Percentiles rank a stretch among this genome's conserved stretches.
Evolutionary conservation across 306 rosid species (phyloP).

Genomic region (Senna siamea): DNA sequence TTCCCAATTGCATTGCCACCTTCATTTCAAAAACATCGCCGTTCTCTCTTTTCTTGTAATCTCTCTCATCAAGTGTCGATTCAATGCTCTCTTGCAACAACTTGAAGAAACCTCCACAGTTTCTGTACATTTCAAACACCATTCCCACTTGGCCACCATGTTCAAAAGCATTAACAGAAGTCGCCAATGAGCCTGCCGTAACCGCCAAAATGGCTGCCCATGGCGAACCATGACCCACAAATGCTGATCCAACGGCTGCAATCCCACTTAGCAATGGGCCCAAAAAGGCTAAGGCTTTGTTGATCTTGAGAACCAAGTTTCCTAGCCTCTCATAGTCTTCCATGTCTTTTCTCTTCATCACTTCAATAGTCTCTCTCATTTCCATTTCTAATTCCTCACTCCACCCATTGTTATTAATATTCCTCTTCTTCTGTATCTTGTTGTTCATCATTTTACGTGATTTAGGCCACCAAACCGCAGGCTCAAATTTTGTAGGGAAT

Average conservation of each 20-base stretch:
- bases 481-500: slow-evolving; percentile 52
- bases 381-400: slow-evolving; percentile 49
- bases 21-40: slow-evolving; percentile 57
- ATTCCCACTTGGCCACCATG: slow-evolving; percentile 78
- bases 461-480: slow-evolving; percentile 71
- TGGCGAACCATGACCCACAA: slow-evolving; percentile 40
- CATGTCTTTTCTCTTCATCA: slow-evolving; percentile 53
- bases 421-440: too few species aligned
- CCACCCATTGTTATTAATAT: slow-evolving; percentile 64
- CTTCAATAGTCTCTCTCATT: slow-evolving; percentile 54
- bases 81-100: slow-evolving; percentile 36
- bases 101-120: slow-evolving; percentile 58
- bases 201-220: slow-evolving; percentile 33
- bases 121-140: slow-evolving; percentile 76
- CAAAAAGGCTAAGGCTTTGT: slow-evolving; percentile 58
- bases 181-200: slow-evolving; percentile 59
- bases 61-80: slow-evolving; percentile 44
- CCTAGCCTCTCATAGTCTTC: slow-evolving; percentile 72
- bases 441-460: too few species aligned
- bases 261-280: slow-evolving; percentile 71
- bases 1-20: slow-evolving; percentile 56
- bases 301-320: slow-evolving; percentile 53
- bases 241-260: slow-evolving; percentile 60
- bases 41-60: slow-evolving; percentile 60
- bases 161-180: slow-evolving; percentile 49